These are phyloP conservation scores for Trifolium dubium DNA, from an alignment of 306 rosid species.

Conservation along the genomic window DNA sequence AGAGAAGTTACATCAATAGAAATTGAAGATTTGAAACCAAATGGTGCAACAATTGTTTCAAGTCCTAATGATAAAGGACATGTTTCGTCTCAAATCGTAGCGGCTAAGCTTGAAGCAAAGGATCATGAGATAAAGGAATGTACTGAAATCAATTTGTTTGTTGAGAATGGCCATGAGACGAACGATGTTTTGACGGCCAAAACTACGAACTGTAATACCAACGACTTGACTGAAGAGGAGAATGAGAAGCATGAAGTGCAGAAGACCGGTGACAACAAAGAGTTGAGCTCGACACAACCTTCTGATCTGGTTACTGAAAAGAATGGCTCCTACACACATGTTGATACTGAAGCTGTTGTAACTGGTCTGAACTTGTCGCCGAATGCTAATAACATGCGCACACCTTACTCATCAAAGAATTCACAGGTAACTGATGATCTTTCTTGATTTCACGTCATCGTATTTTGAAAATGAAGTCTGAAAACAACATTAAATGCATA, in stretches of 20 bases:
- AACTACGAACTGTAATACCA: conserved; percentile 51
- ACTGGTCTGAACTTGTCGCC: conserved; percentile 45
- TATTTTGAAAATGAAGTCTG: conserved; percentile 10
- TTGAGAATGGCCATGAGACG: conserved; percentile 53
- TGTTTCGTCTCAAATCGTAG: conserved; percentile 52
- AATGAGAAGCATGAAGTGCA: conserved; percentile 56
- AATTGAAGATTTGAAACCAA: conserved; percentile 58
- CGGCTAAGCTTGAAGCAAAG: conserved; percentile 53
- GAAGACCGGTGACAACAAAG: conserved; percentile 43
- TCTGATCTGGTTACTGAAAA: conserved; percentile 53
- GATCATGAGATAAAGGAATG: conserved; percentile 66
- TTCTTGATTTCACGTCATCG: conserved; percentile 15
- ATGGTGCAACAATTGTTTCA: conserved; percentile 43
- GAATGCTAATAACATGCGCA: conserved; percentile 46
- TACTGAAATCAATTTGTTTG: conserved; percentile 50
- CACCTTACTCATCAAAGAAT: conserved; percentile 61
- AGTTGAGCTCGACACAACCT: conserved; percentile 53
- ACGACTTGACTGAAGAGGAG: conserved; percentile 49
- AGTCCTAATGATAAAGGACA: conserved; percentile 50
- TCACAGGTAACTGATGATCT: conserved; percentile 54
- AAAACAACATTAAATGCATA: no score
- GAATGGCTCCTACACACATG: conserved; percentile 43
- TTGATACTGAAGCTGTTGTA: conserved; percentile 52
- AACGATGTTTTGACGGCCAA: conserved; percentile 54
- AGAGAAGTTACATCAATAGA: conserved; percentile 69